Conservation (phyloP, 2,329 filamentous ascomycete genomes). For the Fusarium liriodendri region DNA sequence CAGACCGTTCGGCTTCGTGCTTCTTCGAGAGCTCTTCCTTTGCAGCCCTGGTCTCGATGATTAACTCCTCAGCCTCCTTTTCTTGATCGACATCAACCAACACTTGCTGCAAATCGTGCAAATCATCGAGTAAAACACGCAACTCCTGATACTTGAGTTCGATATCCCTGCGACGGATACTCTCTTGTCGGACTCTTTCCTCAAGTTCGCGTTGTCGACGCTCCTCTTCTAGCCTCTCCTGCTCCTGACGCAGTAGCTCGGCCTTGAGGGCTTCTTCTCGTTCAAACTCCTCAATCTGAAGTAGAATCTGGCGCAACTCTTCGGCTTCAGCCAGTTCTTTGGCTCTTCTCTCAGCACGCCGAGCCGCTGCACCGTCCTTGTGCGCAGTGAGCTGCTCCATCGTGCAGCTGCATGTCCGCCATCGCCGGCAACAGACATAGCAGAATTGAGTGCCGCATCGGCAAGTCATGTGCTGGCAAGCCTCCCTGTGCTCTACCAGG, state of each 20-base stretch:
- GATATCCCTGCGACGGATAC: slow-evolving; percentile 53
- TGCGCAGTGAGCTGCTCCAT: slow-evolving; percentile 56
- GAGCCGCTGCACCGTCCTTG: slow-evolving; percentile 51
- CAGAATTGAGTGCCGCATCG: slow-evolving; percentile 86
- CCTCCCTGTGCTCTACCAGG: slow-evolving; percentile 80
- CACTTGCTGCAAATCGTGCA: slow-evolving; percentile 57
- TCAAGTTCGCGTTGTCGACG: slow-evolving; percentile 51
- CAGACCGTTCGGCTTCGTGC: slow-evolving; percentile 48
- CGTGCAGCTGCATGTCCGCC: slow-evolving; percentile 78
- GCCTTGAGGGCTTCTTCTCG: slow-evolving; percentile 56
- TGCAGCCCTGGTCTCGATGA: slow-evolving; percentile 34
- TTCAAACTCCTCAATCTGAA: slow-evolving; percentile 61
- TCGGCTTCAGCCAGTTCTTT: slow-evolving; percentile 50
- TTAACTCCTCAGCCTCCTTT: slow-evolving; percentile 46
- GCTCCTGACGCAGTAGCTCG: slow-evolving; percentile 53
- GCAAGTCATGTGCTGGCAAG: slow-evolving; percentile 90
- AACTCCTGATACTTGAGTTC: slow-evolving; percentile 53
- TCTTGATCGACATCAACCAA: slow-evolving; percentile 53
- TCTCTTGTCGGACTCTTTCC: slow-evolving; percentile 54
- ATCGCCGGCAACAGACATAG: slow-evolving; percentile 79
- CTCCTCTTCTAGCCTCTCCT: slow-evolving; percentile 51
- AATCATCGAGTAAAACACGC: slow-evolving; percentile 47
- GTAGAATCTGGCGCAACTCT: slow-evolving; percentile 54
- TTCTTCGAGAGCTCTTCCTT: slow-evolving; percentile 47
- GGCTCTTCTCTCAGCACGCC: slow-evolving; percentile 48